A percentile compares a stretch with the other conserved stretches of the same genome.
phyloP scores from a whole-genome alignment of 2,329 filamentous ascomycete species.

The Trichophyton mentagrophytes region DNA sequence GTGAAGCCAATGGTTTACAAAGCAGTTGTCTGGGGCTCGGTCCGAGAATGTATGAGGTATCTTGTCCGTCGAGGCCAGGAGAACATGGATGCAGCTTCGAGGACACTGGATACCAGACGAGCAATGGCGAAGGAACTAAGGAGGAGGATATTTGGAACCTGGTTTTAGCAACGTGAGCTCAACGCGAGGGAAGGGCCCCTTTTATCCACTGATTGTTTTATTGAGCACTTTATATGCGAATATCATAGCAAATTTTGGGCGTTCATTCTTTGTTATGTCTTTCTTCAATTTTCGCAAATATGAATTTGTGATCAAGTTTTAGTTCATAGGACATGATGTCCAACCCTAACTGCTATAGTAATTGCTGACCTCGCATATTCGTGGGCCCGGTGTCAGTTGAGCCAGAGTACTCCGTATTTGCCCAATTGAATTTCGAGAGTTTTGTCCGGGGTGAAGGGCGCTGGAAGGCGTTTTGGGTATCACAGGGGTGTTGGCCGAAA shows the following conservation, averaged over 20 bases:
- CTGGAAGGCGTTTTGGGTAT: conserved; percentile 24
- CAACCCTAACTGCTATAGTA: not conserved
- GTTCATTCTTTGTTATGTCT: not conserved
- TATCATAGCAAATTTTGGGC: not conserved
- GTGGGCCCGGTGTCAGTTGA: conserved; percentile 16
- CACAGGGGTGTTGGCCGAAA: conserved; percentile 28
- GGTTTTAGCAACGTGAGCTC: not conserved
- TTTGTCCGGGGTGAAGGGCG: conserved; percentile 25
- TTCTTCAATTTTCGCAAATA: not conserved
- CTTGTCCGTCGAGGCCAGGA: conserved; percentile 43
- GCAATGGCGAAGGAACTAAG: conserved; percentile 42
- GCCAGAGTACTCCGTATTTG: conserved; percentile 13
- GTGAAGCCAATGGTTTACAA: conserved; percentile 41
- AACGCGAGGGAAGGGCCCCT: not conserved
- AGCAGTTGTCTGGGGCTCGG: conserved; percentile 43
- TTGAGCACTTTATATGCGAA: not conserved
- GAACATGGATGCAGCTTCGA: conserved; percentile 43
- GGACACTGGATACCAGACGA: conserved; percentile 39
- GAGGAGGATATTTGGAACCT: conserved; percentile 20
- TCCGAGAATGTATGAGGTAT: conserved; percentile 68
- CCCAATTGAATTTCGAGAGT: conserved; percentile 18
- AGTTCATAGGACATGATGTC: not conserved
- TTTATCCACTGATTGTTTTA: not conserved
- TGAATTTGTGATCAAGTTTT: not conserved
- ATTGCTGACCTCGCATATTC: too few relatives aligned